Conservation (phyloP, 1,139 yeast genomes). For the Tardiomyces depauwii region DNA sequence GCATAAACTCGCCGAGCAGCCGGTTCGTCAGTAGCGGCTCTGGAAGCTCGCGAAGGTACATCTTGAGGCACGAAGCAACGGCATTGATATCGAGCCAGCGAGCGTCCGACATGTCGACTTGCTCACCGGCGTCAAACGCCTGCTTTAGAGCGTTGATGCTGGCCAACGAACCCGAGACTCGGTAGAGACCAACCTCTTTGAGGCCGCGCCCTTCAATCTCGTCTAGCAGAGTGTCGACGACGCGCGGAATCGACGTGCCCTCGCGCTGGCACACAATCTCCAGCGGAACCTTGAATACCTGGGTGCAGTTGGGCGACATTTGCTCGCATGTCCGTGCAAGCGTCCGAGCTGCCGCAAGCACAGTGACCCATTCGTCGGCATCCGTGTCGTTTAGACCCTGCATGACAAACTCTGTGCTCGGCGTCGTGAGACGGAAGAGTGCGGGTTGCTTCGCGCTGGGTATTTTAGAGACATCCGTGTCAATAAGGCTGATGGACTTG, state of each 20-base stretch:
- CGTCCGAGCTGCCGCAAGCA: constrained; percentile 31
- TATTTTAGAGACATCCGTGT: too few relatives aligned
- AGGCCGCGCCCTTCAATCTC: constrained; percentile 78
- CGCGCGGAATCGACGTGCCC: constrained; percentile 46
- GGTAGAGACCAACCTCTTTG: constrained; percentile 83
- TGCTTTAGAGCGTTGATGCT: constrained; percentile 60
- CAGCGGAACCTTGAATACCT: constrained; percentile 87
- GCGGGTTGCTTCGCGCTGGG: too few relatives aligned
- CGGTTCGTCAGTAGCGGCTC: constrained; percentile 67
- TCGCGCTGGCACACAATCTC: constrained; percentile 67
- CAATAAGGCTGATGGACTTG: too few relatives aligned
- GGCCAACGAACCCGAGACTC: constrained; percentile 83
- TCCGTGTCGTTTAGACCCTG: constrained; percentile 61
- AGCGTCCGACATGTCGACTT: constrained; percentile 53
- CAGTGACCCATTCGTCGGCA: constrained; percentile 63
- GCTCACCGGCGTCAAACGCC: constrained; percentile 64
- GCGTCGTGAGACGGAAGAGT: too few relatives aligned
- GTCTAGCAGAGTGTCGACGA: constrained; percentile 51
- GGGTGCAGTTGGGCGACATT: constrained; percentile 20
- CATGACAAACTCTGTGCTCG: constrained; percentile 41
- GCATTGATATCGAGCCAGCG: constrained; percentile 78
- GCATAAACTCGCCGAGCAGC: constrained; percentile 41
- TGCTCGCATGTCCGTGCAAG: constrained; percentile 25
- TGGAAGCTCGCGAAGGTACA: constrained; percentile 78
- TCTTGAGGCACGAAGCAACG: constrained; percentile 80